Evolutionary conservation across 805 yeast genomes (phyloP).

Genomic region (Pichia nanzhaoensis): DNA sequence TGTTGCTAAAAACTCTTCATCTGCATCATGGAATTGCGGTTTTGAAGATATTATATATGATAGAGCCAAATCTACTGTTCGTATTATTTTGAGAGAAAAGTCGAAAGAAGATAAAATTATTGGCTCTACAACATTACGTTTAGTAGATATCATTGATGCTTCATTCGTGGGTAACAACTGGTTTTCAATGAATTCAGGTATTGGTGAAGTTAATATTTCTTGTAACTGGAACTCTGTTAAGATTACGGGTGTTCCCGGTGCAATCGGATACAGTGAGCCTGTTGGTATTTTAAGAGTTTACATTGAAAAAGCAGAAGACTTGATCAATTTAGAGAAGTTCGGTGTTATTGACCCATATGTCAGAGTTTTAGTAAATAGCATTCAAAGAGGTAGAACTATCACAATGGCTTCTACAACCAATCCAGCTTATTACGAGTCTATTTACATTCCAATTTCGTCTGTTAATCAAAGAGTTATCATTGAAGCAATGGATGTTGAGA

Average conservation of each 20-base stretch:
- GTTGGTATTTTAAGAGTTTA: constrained; percentile 82
- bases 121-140: constrained; percentile 51
- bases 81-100: constrained; percentile 59
- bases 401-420: constrained; percentile 57
- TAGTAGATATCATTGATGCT: constrained; percentile 67
- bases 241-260: constrained; percentile 56
- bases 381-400: constrained; percentile 70
- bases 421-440: constrained; percentile 81
- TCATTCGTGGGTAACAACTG: constrained; percentile 71
- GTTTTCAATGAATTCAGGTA: constrained; percentile 63
- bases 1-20: constrained; percentile 50
- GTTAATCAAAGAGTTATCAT: constrained; percentile 75
- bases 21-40: constrained; percentile 59
- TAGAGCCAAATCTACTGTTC: constrained; percentile 62
- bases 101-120: constrained; percentile 48
- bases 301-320: constrained; percentile 61
- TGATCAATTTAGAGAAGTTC: constrained; percentile 78
- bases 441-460: constrained; percentile 77
- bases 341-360: constrained; percentile 93
- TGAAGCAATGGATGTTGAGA: constrained; percentile 91
- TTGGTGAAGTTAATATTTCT: constrained; percentile 64
- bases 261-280: constrained; percentile 86
- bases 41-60: constrained; percentile 60
- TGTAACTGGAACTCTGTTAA: constrained; percentile 86
- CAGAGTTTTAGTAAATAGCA: constrained; percentile 70